Percentiles rank a stretch among this genome's conserved stretches.
These are phyloP conservation scores for Didymella arachidicola DNA, from an alignment of 2,329 filamentous ascomycete species.

Conservation along the genomic window DNA sequence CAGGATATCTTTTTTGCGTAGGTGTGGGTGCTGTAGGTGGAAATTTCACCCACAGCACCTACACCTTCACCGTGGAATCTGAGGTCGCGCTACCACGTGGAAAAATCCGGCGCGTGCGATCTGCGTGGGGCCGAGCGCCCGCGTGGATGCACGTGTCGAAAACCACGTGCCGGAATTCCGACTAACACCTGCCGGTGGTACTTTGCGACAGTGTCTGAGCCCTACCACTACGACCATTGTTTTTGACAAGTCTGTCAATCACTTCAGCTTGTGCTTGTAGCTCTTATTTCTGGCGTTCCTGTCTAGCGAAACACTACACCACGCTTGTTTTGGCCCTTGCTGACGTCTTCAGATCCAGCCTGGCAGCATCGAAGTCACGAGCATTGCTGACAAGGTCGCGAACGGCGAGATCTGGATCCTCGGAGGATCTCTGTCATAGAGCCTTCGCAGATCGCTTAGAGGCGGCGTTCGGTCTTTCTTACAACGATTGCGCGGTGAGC, in stretches of 20 bases:
- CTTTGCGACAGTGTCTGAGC: slow-evolving; percentile 8
- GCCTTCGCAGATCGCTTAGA: not conserved
- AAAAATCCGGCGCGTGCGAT: no score
- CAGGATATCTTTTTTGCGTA: slow-evolving; percentile 36
- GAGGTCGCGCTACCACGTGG: slow-evolving; percentile 6
- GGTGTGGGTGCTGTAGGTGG: slow-evolving; percentile 14
- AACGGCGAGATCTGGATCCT: slow-evolving; percentile 92
- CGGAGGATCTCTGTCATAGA: slow-evolving; percentile 60
- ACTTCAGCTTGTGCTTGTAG: not conserved
- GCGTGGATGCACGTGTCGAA: no score
- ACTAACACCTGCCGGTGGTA: no score
- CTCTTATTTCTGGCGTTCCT: not conserved
- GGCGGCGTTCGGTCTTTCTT: not conserved
- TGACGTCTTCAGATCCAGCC: slow-evolving; percentile 71
- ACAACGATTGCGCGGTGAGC: not conserved
- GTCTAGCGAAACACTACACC: not conserved
- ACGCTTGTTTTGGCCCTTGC: slow-evolving; percentile 5
- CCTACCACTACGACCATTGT: slow-evolving; percentile 5
- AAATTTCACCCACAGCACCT: not conserved
- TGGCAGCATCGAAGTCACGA: slow-evolving; percentile 77
- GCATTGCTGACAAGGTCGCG: slow-evolving; percentile 75
- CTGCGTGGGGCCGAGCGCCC: no score
- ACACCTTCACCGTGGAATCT: not conserved
- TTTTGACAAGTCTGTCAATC: not conserved
- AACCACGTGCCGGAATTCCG: no score